These are phyloP conservation scores for Paramecium bursaria DNA, from an alignment of 73 alveolate genomes.

Conservation along the genomic window DNA sequence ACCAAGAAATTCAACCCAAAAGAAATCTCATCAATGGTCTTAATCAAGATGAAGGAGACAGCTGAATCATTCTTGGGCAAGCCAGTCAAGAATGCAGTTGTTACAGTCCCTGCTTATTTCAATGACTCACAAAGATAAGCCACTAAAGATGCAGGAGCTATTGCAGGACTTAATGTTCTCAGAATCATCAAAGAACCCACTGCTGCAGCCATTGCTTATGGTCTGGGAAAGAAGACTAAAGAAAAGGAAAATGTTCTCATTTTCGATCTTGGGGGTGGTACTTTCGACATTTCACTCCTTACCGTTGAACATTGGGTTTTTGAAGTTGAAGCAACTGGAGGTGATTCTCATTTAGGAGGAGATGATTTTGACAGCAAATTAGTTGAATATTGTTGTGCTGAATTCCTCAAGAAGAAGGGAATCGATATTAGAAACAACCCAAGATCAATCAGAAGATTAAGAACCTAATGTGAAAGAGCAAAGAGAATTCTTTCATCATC, in stretches of 20 bases:
- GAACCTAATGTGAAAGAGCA: constrained; percentile 97
- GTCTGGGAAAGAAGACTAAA: constrained; percentile 87
- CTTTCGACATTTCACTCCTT: constrained; percentile 91
- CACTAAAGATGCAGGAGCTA: constrained; percentile 90
- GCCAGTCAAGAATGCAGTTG: constrained; percentile 84
- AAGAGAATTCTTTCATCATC: constrained; percentile 97
- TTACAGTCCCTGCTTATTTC: constrained; percentile 91
- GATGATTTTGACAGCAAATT: constrained; percentile 98
- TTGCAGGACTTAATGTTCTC: constrained; percentile 85
- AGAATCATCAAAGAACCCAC: constrained; percentile 93
- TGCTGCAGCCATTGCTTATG: constrained; percentile 96
- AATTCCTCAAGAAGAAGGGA: constrained; percentile 90
- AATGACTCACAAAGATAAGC: constrained; percentile 93
- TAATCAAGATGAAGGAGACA: constrained; percentile 80
- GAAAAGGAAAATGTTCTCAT: constrained; percentile 81
- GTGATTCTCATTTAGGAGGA: constrained; percentile 99
- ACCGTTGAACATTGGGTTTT: constrained; percentile 98
- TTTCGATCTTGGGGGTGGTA: constrained; percentile 93
- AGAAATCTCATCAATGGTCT: constrained; percentile 83
- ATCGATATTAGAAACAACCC: constrained; percentile 89
- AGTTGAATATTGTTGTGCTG: constrained; percentile 93
- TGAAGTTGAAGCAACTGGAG: constrained; percentile 97
- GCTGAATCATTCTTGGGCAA: constrained; percentile 82
- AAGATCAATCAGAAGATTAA: constrained; percentile 95
- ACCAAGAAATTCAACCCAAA: constrained; percentile 85